Evolutionary conservation across 495 filamentous ascomycete genomes (phyloP).

Genomic region (Aspergillus saccharolyticus): DNA sequence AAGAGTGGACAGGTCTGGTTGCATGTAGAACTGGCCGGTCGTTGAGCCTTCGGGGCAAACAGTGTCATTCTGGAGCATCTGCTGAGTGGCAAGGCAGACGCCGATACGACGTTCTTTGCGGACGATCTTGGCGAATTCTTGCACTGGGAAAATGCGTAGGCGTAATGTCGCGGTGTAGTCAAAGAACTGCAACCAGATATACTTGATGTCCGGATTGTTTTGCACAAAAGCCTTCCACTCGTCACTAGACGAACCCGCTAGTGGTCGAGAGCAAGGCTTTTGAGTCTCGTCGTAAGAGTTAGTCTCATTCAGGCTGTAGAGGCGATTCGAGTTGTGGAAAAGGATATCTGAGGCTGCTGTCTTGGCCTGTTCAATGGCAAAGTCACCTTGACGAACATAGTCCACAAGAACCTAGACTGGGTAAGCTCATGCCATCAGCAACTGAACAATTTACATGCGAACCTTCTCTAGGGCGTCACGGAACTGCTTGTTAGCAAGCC

Average conservation of each 20-base stretch:
- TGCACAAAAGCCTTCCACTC: conserved; percentile 24
- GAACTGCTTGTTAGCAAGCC: conserved; percentile 72
- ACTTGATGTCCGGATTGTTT: conserved; percentile 39
- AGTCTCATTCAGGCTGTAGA: conserved; percentile 51
- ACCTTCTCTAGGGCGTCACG: conserved; percentile 68
- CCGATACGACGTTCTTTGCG: conserved; percentile 48
- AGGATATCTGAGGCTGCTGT: conserved; percentile 55
- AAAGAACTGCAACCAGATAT: conserved; percentile 69
- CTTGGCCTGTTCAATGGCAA: conserved; percentile 53
- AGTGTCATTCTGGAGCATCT: conserved; percentile 49
- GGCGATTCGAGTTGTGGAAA: conserved; percentile 64
- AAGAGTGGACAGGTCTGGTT: conserved; percentile 57
- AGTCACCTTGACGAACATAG: conserved; percentile 55
- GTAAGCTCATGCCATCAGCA: neutral
- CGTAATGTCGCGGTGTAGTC: conserved; percentile 70
- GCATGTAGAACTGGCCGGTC: conserved; percentile 56
- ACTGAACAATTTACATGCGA: neutral
- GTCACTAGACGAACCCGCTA: conserved; percentile 3
- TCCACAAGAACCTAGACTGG: conserved; percentile 51
- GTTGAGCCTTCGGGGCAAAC: conserved; percentile 32
- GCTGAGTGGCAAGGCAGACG: conserved; percentile 50
- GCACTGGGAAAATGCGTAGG: conserved; percentile 65
- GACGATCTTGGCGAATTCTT: conserved; percentile 56
- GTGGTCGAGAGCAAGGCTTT: neutral
- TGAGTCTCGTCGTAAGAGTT: conserved; percentile 7